Evolutionary conservation across 2,329 filamentous ascomycete species (phyloP), one percentile per base, ranked within the genome.

Genomic region (Claviceps arundinis): DNA sequence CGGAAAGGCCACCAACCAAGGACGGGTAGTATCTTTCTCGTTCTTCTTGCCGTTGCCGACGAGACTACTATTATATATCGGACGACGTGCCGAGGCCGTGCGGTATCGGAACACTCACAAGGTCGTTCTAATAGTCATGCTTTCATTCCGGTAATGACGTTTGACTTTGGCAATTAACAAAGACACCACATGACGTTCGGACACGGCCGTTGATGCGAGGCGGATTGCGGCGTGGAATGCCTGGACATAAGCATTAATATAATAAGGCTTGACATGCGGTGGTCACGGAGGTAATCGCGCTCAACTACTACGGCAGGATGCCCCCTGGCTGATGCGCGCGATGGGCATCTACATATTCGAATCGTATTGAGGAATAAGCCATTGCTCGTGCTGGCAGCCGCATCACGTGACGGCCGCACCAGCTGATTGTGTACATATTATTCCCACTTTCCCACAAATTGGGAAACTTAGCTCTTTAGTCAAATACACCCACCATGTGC

Each of bases 71-170:
- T 26, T 7, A 8, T 26, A 30, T 30, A 26, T 43, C 16, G 16
- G 34, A 38, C 26, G 48, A 16, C 48, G 19, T 17, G 24, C 24
- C 24, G 24, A 38, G 11, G 37, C 37, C 8, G 13, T 26, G 37
- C 16, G 14, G 14, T 42, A 19, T 22, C 24, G n/a, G 26, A 37
- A 47, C n/a, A 37, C 19, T 14, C 34, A 34, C 43, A 43, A 51
- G 37, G 30, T 34, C 3, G 30, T 6, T 45, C 24, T 44, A 24
- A 49, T 22, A 38, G 8, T 8, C 37, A 40, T 52, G 19, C 48
- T 34, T 47, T 50, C 14, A 44, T 49, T 37, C 34, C 8, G 42
- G 47, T 19, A 52, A 54, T 45, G 55, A 48, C 50, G 50, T 40
- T 50, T 24, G 53, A 52, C 47, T n/a, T 50, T n/a, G n/a, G 37